These are phyloP conservation scores for Lagerstroemia speciosa DNA, from an alignment of 345 rosid genomes.

Conservation along the genomic window DNA sequence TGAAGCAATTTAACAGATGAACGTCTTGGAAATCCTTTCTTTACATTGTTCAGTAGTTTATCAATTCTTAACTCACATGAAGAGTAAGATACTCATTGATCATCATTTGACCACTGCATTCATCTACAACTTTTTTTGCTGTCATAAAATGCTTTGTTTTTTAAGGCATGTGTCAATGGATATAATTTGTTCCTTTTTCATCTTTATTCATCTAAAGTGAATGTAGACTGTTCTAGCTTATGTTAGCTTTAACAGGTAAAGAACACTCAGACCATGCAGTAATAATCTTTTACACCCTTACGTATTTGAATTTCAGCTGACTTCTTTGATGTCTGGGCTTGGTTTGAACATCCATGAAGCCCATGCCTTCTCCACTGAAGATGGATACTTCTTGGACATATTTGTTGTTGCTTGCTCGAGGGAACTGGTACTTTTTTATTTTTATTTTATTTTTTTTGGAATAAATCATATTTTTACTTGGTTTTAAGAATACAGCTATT, in stretches of 20 bases:
- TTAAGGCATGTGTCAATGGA: not conserved
- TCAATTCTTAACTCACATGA: too few species aligned
- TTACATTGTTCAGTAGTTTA: too few species aligned
- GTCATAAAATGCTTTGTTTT: not conserved
- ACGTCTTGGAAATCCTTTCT: too few species aligned
- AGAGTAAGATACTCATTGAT: too few species aligned
- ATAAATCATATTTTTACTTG: not conserved
- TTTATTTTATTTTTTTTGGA: not conserved
- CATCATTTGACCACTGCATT: too few species aligned
- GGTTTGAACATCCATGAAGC: constrained; percentile 98
- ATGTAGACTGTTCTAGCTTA: not conserved
- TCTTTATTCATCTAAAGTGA: not conserved
- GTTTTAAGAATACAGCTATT: not conserved
- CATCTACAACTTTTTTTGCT: not conserved
- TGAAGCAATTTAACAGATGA: too few species aligned
- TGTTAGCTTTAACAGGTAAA: not conserved
- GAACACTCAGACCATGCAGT: not conserved
- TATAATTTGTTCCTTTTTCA: not conserved
- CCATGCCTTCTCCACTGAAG: constrained; percentile 86
- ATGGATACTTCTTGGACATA: constrained; percentile 89
- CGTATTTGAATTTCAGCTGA: constrained; percentile 50
- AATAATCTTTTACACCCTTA: constrained; percentile 6
- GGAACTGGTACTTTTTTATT: constrained; percentile 45
- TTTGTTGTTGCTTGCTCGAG: constrained; percentile 98
- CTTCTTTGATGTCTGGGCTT: constrained; percentile 73